These are phyloP conservation scores for Lippia alba DNA, from an alignment of 305 asterid genomes.

Conservation along the genomic window DNA sequence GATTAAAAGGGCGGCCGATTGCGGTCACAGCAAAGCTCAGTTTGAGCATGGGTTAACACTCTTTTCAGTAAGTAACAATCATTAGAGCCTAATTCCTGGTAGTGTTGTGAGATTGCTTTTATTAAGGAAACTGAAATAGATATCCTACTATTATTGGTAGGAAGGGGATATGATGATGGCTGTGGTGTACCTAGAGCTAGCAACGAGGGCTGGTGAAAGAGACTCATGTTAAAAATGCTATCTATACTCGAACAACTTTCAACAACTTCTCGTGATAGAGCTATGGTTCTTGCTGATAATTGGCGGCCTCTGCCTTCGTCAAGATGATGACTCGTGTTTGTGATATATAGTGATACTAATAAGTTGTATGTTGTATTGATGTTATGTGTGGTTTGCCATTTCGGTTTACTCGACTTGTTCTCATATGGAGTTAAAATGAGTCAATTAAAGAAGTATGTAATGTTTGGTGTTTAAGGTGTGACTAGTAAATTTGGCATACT, in stretches of 20 bases:
- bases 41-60: constrained; percentile 79
- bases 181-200: constrained; percentile 82
- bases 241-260: constrained; percentile 58
- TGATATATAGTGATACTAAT: too few species aligned
- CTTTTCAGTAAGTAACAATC: constrained; percentile 64
- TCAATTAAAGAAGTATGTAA: too few species aligned
- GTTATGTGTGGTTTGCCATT: too few species aligned
- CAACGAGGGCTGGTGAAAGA: constrained; percentile 71
- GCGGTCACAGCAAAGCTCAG: constrained; percentile 86
- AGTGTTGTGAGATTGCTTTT: too few species aligned
- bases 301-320: constrained; percentile 72
- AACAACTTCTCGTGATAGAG: constrained; percentile 52
- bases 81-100: too few species aligned
- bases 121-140: too few species aligned
- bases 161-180: constrained; percentile 86
- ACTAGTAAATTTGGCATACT: too few species aligned
- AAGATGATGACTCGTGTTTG: constrained; percentile 37
- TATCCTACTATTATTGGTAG: too few species aligned
- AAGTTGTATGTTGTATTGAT: too few species aligned
- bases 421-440: too few species aligned
- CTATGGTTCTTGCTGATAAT: constrained; percentile 58
- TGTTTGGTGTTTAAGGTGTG: too few species aligned
- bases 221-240: constrained; percentile 57
- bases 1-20: constrained; percentile 92
- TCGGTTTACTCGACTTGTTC: too few species aligned